Evolutionary conservation across 1,139 yeast genomes (phyloP).

Genomic region (Magnusiomyces suaveolens): DNA sequence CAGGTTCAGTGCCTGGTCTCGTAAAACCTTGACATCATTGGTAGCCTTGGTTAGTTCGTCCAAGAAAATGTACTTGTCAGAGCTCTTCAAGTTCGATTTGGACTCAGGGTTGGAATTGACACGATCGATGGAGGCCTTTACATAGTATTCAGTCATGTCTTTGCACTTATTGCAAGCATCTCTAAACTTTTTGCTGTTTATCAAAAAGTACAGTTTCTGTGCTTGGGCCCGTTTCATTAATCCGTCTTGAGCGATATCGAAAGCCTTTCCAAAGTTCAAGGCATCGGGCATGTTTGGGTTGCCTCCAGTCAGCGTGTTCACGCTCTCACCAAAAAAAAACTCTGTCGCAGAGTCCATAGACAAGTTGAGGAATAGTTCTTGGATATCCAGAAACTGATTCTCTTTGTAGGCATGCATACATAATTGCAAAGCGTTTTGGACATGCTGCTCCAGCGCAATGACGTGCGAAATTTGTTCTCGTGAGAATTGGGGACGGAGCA

Average conservation of each 20-base stretch:
- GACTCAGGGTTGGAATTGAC: conserved; percentile 18
- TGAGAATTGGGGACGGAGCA: conserved; percentile 49
- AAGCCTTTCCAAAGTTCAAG: conserved; percentile 33
- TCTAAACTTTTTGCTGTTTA: conserved; percentile 29
- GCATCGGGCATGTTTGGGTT: conserved; percentile 21
- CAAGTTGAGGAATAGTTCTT: conserved; percentile 37
- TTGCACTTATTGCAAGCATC: conserved; percentile 3
- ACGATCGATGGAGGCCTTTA: conserved; percentile 1
- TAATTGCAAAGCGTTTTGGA: conserved; percentile 27
- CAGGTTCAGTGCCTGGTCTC: conserved; percentile 39
- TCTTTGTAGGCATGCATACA: conserved; percentile 11
- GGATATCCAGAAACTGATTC: conserved; percentile 33
- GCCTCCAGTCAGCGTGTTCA: conserved; percentile 32
- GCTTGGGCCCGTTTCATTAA: conserved; percentile 32
- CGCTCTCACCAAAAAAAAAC: conserved; percentile 42
- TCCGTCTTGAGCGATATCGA: conserved; percentile 33
- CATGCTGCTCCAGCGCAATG: conserved; percentile 38
- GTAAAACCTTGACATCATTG: conserved; percentile 34
- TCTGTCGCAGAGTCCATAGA: conserved; percentile 44
- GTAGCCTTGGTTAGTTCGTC: conserved; percentile 39
- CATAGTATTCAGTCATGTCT: conserved; percentile 5
- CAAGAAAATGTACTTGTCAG: conserved; percentile 34
- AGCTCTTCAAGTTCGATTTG: conserved; percentile 32
- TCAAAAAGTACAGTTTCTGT: conserved; percentile 31
- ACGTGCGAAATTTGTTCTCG: conserved; percentile 47